Base-by-base conservation (phyloP, 345 rosid species). In the Hibiscus syriacus region DNA sequence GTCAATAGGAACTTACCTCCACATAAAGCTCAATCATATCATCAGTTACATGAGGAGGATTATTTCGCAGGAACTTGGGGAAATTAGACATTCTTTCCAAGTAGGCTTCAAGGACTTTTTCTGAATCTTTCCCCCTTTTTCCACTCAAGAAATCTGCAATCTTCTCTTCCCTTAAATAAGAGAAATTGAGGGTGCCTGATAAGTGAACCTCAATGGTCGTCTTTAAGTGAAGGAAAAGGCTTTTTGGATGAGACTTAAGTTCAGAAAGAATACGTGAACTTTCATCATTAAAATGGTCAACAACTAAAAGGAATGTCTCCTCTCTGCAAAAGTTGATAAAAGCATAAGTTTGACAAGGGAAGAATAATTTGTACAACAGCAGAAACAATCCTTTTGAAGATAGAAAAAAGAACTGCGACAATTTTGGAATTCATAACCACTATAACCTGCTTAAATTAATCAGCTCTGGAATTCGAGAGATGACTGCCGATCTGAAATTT, bases 11-110 rank as follows among this genome's bases (percentile, higher is more conserved):
- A 69, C 84, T 80, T 49, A 91, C 99, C 95, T 89, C 95, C 75
- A 91, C 71, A 80, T 94, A 94, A 70, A 76, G 97, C 83, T 94
- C 99, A 81, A 89, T 81, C 95, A 94, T 86, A 67, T 89, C 95
- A 85, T 91, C 99, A 72, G 94, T 87, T 74, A 89, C 87, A 70
- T 79, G 73, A 68, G 91, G 81, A 57, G 89, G 95, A 77, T 91
- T 87, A 70, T 75, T 84, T 67, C 84, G 84, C 70, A 93, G 68
- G 56, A 78, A 75, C 78, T 86, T 90, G 34, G 97, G 96, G 70
- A 89, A 86, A 62, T 78, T 86, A 59, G 87, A 66, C 60, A 94
- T 81, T 78, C 78, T 83, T 74, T 83, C 84, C 76, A 85, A 69
- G 83, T 85, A 94, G 2, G 80, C 69, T 58, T 85, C 70, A 45